Evolutionary conservation across 306 rosid genomes (phyloP).

Genomic region (Hippophae gyantsensis): DNA sequence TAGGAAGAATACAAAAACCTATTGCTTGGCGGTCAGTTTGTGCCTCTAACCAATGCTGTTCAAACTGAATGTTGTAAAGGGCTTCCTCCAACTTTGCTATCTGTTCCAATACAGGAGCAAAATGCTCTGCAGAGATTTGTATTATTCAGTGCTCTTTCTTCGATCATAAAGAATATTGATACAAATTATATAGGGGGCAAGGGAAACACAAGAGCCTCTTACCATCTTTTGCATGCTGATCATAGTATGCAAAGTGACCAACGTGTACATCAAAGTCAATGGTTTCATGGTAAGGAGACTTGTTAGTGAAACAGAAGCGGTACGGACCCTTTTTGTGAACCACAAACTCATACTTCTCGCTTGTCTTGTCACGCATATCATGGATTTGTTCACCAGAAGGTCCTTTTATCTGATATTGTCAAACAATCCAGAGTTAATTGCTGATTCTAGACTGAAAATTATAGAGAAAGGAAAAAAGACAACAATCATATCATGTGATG

Average conservation of each 20-base stretch:
- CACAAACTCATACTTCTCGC: slow-evolving; percentile 49
- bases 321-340: slow-evolving; percentile 53
- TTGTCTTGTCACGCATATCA: slow-evolving; percentile 49
- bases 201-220: slow-evolving; percentile 11
- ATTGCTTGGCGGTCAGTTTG: slow-evolving; percentile 88
- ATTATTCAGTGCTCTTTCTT: slow-evolving; percentile 10
- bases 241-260: slow-evolving; percentile 59
- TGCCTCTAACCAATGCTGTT: slow-evolving; percentile 96
- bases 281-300: slow-evolving; percentile 72
- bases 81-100: slow-evolving; percentile 88
- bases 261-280: slow-evolving; percentile 76
- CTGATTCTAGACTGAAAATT: slow-evolving; percentile 3
- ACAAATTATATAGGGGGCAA: background rate
- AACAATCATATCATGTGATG: background rate
- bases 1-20: slow-evolving; percentile 34
- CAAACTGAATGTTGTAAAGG: slow-evolving; percentile 79
- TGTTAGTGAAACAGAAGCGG: slow-evolving; percentile 64
- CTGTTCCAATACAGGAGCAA: slow-evolving; percentile 74
- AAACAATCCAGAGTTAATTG: background rate
- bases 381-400: slow-evolving; percentile 72
- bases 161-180: slow-evolving; percentile 2
- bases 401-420: slow-evolving; percentile 57
- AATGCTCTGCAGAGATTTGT: slow-evolving; percentile 60
- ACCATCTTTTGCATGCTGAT: slow-evolving; percentile 96
- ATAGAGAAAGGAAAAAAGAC: background rate